A percentile compares a stretch with the other conserved stretches of the same genome.
phyloP scores from a whole-genome alignment of 2,329 filamentous ascomycete genomes.

The Alternaria consortialis region DNA sequence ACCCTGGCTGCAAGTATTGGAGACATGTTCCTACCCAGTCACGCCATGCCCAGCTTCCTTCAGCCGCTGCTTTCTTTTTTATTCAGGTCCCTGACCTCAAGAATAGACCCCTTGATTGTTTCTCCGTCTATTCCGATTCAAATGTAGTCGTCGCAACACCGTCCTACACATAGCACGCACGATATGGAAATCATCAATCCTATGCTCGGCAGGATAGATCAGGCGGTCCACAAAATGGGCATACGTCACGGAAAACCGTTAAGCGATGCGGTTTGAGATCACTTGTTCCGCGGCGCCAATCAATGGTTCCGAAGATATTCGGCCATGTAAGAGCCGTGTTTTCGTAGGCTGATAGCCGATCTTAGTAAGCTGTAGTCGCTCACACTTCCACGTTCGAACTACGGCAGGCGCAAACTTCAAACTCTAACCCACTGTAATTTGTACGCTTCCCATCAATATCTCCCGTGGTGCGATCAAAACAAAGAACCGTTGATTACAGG shows the following conservation, averaged over 20 bases:
- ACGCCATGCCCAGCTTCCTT: neutral
- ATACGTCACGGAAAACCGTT: neutral
- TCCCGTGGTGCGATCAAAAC: conserved; percentile 6
- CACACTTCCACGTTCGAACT: conserved; percentile 14
- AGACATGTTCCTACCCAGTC: conserved; percentile 1
- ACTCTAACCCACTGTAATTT: neutral
- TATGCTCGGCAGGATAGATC: neutral
- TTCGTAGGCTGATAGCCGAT: neutral
- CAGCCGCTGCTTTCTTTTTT: neutral
- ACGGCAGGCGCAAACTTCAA: conserved; percentile 4
- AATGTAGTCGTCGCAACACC: neutral
- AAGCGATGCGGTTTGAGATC: neutral
- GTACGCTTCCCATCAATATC: conserved; percentile 3
- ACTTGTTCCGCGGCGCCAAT: conserved; percentile 1
- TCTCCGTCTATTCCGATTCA: neutral
- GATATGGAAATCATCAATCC: neutral
- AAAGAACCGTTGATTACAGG: neutral
- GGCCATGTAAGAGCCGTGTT: conserved; percentile 1
- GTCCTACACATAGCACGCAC: neutral
- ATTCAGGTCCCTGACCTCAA: neutral
- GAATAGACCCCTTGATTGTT: neutral
- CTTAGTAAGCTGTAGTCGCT: conserved; percentile 3
- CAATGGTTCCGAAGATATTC: conserved; percentile 11
- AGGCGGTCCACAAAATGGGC: neutral
- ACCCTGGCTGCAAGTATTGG: neutral